Percentiles rank a stretch among this genome's conserved stretches.
These are phyloP conservation scores for Amaranthus palmeri DNA, from an alignment of 148 eudicot genomes.

Conservation along the genomic window DNA sequence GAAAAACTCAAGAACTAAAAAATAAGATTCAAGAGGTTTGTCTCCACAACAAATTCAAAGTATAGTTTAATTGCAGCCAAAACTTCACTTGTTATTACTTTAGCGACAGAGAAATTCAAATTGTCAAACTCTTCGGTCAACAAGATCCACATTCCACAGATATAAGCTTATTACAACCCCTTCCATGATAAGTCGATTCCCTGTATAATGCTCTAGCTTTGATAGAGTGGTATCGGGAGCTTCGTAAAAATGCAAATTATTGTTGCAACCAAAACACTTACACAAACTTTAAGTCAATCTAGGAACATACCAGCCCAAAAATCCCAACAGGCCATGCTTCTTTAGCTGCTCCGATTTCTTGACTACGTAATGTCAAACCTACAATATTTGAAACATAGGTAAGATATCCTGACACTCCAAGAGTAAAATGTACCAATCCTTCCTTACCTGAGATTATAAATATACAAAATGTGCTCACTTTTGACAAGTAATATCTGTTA, in stretches of 20 bases:
- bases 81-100: neutral
- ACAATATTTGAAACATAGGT: conserved; percentile 18
- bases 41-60: neutral
- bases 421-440: neutral
- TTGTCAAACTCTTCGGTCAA: neutral
- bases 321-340: conserved; percentile 94
- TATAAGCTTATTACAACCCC: neutral
- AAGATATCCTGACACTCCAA: conserved; percentile 4
- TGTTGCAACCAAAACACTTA: neutral
- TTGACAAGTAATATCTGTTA: conserved; percentile 53
- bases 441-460: conserved; percentile 77
- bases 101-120: neutral
- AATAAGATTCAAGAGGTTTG: neutral
- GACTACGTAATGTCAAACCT: conserved; percentile 88
- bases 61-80: neutral
- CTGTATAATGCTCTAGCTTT: neutral
- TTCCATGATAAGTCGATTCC: neutral
- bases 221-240: neutral
- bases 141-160: neutral
- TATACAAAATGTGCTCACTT: conserved; percentile 80
- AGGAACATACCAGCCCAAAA: conserved; percentile 71
- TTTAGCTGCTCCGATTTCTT: conserved; percentile 75
- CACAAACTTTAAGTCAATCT: neutral
- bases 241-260: neutral
- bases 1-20: neutral